Evolutionary conservation across 306 rosid genomes (phyloP), one percentile per base, ranked within the genome.

Genomic region (Vigna hirtella): DNA sequence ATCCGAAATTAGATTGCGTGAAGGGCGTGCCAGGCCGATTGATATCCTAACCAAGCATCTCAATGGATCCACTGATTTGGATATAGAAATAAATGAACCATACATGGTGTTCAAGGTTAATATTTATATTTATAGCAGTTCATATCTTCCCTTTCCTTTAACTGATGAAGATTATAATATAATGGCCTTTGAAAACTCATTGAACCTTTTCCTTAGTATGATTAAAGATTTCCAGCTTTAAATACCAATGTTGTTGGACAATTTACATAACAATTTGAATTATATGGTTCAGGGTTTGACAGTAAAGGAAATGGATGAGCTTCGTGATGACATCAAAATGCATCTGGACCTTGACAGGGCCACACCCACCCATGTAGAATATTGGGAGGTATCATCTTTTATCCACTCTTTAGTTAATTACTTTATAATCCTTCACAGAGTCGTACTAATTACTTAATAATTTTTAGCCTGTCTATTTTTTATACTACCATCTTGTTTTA

Each of bases 1-100:
- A 89, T 95, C 98, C 15, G 89, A 95, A 93, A 95, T 95, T 83
- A 87, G 98, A 91, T 84, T 92, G 86, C 97, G 90, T 69, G 98
- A 95, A 86, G 98, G 98, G 57, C 97, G 98, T 70, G 83, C 90
- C 17, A 91, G 89, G 88, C 96, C 98, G 67, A 95, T 95, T 51
- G 98, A 95, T 89, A 69, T 95, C 70, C 85, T 92, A 42, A 87
- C 93, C 84, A 95, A 93, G 86, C 91, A 95, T 28, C 96, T 95
- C 68, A 77, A 83, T 81, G 96, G 93, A 34, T 87, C 97, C 17
- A 90, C 91, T 82, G 97, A 93, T 78, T 79, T 86, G 72, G 97
- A 95, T 86, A 91, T 93, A 38, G 96, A 91, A 84, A 86, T 91
- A 77, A 87, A 93, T 71, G 98, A 93, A 82, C 98, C 98, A 5